phyloP scores from a whole-genome alignment of 371 early-diverging fungal genomes.

The Lichtheimia corymbifera region DNA sequence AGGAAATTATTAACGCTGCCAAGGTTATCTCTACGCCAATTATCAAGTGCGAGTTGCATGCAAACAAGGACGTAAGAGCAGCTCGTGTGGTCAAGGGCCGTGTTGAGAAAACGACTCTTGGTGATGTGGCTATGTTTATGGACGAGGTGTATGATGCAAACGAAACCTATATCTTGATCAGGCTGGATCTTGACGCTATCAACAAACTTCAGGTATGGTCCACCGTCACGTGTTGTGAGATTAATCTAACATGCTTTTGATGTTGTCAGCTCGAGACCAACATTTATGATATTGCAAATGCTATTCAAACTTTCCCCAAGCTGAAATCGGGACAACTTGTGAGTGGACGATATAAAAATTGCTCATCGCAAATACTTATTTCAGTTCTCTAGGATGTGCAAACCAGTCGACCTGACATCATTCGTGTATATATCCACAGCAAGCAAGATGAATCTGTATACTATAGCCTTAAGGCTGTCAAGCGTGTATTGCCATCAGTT shows the following conservation, averaged over 20 bases:
- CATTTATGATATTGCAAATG: slow-evolving; percentile 72
- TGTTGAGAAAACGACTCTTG: slow-evolving; percentile 87
- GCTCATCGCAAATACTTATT: neutral
- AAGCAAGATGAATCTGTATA: slow-evolving; percentile 73
- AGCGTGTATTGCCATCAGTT: slow-evolving; percentile 81
- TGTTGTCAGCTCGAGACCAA: slow-evolving; percentile 75
- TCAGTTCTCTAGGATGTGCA: slow-evolving; percentile 62
- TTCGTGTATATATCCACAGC: slow-evolving; percentile 72
- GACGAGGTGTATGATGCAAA: slow-evolving; percentile 84
- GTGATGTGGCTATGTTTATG: slow-evolving; percentile 90
- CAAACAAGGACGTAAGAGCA: slow-evolving; percentile 65
- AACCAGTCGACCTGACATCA: slow-evolving; percentile 69
- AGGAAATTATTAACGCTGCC: slow-evolving; percentile 94
- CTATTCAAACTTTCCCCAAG: slow-evolving; percentile 82
- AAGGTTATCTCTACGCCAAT: slow-evolving; percentile 96
- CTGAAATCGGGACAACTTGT: slow-evolving; percentile 79
- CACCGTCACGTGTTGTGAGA: neutral
- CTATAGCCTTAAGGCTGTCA: slow-evolving; percentile 79
- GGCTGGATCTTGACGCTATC: slow-evolving; percentile 83
- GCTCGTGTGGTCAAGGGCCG: slow-evolving; percentile 96
- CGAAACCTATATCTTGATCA: slow-evolving; percentile 77
- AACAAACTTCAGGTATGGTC: slow-evolving; percentile 59
- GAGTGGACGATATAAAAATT: slow-evolving; percentile 8
- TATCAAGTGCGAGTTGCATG: slow-evolving; percentile 81
- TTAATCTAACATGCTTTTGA: neutral